phyloP scores from a whole-genome alignment of 805 yeast genomes.

The Saccharomyces mikatae region DNA sequence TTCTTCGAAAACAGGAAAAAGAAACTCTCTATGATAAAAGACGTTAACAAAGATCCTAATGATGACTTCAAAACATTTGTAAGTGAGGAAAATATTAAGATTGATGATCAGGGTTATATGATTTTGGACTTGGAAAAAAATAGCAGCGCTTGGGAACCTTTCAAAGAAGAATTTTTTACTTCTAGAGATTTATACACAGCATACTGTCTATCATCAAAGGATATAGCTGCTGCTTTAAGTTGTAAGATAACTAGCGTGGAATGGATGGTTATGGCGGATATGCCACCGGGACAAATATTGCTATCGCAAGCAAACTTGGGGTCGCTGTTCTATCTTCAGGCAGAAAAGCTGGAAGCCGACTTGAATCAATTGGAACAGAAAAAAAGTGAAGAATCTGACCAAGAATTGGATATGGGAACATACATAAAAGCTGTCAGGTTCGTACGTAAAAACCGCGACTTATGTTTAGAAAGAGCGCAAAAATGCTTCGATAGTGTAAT shows the following conservation, averaged over 20 bases:
- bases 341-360: constrained; percentile 54
- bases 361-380: constrained; percentile 25
- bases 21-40: constrained; percentile 9
- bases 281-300: constrained; percentile 54
- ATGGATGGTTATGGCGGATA: constrained; percentile 68
- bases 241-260: constrained; percentile 57
- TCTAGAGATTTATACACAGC: constrained; percentile 73
- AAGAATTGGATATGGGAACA: constrained; percentile 2
- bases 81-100: constrained; percentile 20
- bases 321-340: constrained; percentile 57
- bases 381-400: constrained; percentile 18
- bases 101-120: constrained; percentile 27
- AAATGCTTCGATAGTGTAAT: constrained; percentile 39
- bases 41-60: background rate
- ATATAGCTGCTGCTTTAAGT: constrained; percentile 50
- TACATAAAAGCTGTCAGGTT: constrained; percentile 15
- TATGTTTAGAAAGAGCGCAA: constrained; percentile 29
- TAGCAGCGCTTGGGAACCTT: constrained; percentile 60
- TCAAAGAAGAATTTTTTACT: constrained; percentile 68
- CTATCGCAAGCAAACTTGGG: constrained; percentile 64
- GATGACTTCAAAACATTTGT: constrained; percentile 25
- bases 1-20: constrained; percentile 29
- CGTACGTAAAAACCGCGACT: constrained; percentile 22
- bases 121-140: constrained; percentile 30
- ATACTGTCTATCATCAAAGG: constrained; percentile 60